phyloP scores from a whole-genome alignment of 2,329 filamentous ascomycete species.

The Verticillium longisporum region DNA sequence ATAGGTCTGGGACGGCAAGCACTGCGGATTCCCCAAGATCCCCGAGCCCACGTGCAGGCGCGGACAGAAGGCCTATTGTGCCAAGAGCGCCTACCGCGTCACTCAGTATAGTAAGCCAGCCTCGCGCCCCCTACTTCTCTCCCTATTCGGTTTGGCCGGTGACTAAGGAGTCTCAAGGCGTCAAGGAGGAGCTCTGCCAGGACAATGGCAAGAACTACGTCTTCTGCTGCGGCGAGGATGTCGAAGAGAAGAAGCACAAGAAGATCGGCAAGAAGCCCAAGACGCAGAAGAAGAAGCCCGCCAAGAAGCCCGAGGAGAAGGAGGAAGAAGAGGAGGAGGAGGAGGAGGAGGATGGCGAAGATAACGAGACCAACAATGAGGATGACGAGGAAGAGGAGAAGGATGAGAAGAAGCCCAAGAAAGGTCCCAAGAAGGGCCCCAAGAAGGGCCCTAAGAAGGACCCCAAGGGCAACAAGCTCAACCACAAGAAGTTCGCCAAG shows the following conservation, averaged over 20 bases:
- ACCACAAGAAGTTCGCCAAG: not conserved
- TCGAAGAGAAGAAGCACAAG: not conserved
- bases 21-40: not conserved
- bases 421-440: not conserved
- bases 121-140: no score
- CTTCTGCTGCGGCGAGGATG: conserved; percentile 2
- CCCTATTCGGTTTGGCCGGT: no score
- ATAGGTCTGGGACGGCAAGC: not conserved
- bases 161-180: not conserved
- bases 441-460: not conserved
- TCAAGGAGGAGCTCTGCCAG: not conserved
- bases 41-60: not conserved
- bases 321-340: not conserved
- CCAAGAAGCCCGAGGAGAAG: not conserved
- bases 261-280: not conserved
- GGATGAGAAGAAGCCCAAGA: not conserved
- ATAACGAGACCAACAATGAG: not conserved
- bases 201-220: conserved; percentile 6
- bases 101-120: not conserved
- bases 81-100: not conserved
- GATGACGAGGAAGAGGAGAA: not conserved
- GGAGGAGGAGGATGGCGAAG: not conserved
- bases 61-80: not conserved
- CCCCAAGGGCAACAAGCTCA: not conserved
- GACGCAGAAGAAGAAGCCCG: not conserved